phyloP scores from a whole-genome alignment of 2,329 filamentous ascomycete genomes.

The Sporothrix variecibatus region DNA sequence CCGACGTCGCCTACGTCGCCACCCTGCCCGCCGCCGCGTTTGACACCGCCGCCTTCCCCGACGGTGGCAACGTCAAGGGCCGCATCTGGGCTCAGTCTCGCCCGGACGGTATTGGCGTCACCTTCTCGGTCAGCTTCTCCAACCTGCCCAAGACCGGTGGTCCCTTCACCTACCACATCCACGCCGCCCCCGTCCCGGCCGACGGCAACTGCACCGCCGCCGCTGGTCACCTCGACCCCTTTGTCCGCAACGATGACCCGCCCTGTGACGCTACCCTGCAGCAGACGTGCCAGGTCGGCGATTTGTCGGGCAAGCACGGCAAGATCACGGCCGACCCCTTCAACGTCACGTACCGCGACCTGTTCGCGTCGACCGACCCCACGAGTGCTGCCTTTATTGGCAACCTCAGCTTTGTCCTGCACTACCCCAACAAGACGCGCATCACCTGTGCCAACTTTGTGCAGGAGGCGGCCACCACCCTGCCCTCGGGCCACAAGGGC shows the following conservation, averaged over 20 bases:
- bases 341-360: conserved; percentile 54
- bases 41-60: conserved; percentile 49
- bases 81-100: conserved; percentile 35
- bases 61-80: conserved; percentile 54
- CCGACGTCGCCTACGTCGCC: conserved; percentile 56
- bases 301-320: conserved; percentile 74
- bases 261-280: conserved; percentile 60
- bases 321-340: conserved; percentile 56
- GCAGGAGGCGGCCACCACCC: conserved; percentile 32
- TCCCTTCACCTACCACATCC: conserved; percentile 65
- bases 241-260: conserved; percentile 61
- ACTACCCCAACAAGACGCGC: conserved; percentile 64
- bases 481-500: conserved; percentile 27
- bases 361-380: conserved; percentile 56
- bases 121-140: conserved; percentile 38
- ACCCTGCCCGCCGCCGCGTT: conserved; percentile 55
- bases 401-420: conserved; percentile 65
- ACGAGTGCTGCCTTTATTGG: conserved; percentile 61
- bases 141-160: conserved; percentile 39
- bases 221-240: conserved; percentile 71
- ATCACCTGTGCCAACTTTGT: conserved; percentile 66
- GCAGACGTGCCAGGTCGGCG: conserved; percentile 72
- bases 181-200: conserved; percentile 62
- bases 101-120: conserved; percentile 37
- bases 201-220: conserved; percentile 73